phyloP scores from a whole-genome alignment of 2,329 filamentous ascomycete species.

The Pseudogymnoascus destructans region DNA sequence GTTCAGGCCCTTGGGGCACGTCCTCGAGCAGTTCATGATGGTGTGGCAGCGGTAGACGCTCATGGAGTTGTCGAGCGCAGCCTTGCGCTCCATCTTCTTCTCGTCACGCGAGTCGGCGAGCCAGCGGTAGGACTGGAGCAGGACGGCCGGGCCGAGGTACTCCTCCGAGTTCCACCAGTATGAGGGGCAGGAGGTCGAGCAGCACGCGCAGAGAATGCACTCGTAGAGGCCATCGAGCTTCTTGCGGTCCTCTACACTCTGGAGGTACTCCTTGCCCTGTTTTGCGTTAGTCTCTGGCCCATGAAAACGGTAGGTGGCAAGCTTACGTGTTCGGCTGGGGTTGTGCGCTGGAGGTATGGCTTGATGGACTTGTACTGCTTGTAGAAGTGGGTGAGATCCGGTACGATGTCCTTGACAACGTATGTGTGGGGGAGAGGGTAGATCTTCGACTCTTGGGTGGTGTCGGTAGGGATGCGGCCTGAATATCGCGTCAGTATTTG shows the following conservation, averaged over 20 bases:
- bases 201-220: constrained; percentile 98
- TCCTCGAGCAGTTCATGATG: constrained; percentile 95
- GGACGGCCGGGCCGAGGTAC: constrained; percentile 92
- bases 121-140: constrained; percentile 97
- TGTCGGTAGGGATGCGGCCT: constrained; percentile 90
- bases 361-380: constrained; percentile 99
- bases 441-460: constrained; percentile 71
- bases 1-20: constrained; percentile 97
- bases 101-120: constrained; percentile 90
- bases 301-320: neutral
- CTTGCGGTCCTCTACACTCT: constrained; percentile 80
- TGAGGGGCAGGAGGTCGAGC: constrained; percentile 96
- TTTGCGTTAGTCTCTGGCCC: constrained; percentile 11
- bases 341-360: constrained; percentile 90
- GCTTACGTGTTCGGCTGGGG: constrained; percentile 69
- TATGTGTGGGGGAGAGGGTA: constrained; percentile 98
- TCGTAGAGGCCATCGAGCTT: constrained; percentile 98
- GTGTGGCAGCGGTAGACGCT: constrained; percentile 98
- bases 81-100: constrained; percentile 75
- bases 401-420: constrained; percentile 97
- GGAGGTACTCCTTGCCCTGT: constrained; percentile 82
- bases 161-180: constrained; percentile 99
- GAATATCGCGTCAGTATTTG: constrained; percentile 23
- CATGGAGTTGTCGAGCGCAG: constrained; percentile 95
- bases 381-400: constrained; percentile 97